A percentile compares a stretch with the other conserved stretches of the same genome.
phyloP scores from a whole-genome alignment of 768 basidiomycete species.

The Sistotremastrum niveocremeum region DNA sequence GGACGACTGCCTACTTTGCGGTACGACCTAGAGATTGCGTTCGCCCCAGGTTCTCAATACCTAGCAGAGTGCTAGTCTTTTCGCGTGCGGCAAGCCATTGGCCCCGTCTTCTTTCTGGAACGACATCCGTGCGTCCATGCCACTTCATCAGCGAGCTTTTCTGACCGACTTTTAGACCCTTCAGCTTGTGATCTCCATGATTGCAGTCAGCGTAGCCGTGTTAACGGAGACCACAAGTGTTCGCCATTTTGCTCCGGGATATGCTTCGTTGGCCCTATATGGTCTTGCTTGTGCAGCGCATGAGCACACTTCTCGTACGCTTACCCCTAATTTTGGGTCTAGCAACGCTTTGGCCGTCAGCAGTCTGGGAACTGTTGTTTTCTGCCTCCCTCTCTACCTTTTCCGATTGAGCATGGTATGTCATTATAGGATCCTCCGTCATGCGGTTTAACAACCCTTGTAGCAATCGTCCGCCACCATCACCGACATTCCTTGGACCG shows the following conservation, averaged over 20 bases:
- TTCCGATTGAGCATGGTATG: conserved; percentile 48
- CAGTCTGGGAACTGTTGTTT: conserved; percentile 46
- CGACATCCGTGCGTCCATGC: no score
- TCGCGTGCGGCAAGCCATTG: no score
- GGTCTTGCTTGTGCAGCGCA: conserved; percentile 45
- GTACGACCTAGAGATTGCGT: conserved; percentile 23
- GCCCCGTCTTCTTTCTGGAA: no score
- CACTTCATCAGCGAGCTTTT: no score
- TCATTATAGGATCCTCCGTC: not conserved
- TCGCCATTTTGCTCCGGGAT: conserved; percentile 42
- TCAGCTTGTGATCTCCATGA: no score
- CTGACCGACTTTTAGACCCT: no score
- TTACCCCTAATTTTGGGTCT: conserved; percentile 44
- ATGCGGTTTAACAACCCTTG: not conserved
- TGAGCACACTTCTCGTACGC: conserved; percentile 45
- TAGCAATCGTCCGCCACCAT: conserved; percentile 17
- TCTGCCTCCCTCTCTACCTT: conserved; percentile 51
- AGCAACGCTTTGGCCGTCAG: conserved; percentile 42
- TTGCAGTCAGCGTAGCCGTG: no score
- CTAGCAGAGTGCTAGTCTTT: no score
- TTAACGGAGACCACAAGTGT: conserved; percentile 6
- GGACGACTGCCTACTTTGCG: conserved; percentile 53
- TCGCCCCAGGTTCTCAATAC: not conserved
- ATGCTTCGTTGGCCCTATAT: conserved; percentile 49
- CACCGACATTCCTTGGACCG: conserved; percentile 28